Evolutionary conservation across 495 filamentous ascomycete genomes (phyloP).

Genomic region (Ascobolus immersus): DNA sequence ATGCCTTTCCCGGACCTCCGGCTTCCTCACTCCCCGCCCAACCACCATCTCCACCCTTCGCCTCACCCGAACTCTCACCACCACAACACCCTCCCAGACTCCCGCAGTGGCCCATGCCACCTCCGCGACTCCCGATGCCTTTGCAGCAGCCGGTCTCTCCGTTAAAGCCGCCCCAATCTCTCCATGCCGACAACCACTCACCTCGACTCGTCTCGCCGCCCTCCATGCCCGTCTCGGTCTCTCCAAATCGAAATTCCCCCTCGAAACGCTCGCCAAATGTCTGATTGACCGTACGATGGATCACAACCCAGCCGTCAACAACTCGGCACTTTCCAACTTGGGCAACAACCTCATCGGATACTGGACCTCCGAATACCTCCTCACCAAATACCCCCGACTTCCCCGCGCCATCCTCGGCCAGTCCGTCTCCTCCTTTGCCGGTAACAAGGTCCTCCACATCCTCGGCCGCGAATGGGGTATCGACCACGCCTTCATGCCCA

Average conservation of each 20-base stretch:
- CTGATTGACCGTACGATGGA: conserved; percentile 72
- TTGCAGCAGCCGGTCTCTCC: conserved; percentile 12
- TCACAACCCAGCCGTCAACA: conserved; percentile 47
- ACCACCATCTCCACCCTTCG: not conserved
- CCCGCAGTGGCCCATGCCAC: not conserved
- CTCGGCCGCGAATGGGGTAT: conserved; percentile 73
- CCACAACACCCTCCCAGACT: not conserved
- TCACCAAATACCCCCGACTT: conserved; percentile 69
- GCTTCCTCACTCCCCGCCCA: too few relatives aligned
- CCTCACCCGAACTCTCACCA: not conserved
- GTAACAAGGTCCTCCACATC: conserved; percentile 37
- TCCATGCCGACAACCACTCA: conserved; percentile 34
- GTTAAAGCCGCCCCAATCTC: conserved; percentile 28
- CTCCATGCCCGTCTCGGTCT: conserved; percentile 78
- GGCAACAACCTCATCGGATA: conserved; percentile 62
- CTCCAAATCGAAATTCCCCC: conserved; percentile 42
- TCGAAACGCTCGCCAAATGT: conserved; percentile 62
- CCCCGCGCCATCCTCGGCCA: conserved; percentile 59
- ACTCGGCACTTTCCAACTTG: conserved; percentile 52
- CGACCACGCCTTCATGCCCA: conserved; percentile 55
- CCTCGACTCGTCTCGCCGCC: conserved; percentile 75
- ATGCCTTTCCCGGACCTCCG: too few relatives aligned
- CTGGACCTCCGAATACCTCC: conserved; percentile 64
- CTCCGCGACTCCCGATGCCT: not conserved
- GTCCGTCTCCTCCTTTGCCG: conserved; percentile 59